A percentile compares a stretch with the other conserved stretches of the same genome.
Evolutionary conservation across 1,284 basidiomycete species (phyloP).

Genomic region (Boletus mariae): DNA sequence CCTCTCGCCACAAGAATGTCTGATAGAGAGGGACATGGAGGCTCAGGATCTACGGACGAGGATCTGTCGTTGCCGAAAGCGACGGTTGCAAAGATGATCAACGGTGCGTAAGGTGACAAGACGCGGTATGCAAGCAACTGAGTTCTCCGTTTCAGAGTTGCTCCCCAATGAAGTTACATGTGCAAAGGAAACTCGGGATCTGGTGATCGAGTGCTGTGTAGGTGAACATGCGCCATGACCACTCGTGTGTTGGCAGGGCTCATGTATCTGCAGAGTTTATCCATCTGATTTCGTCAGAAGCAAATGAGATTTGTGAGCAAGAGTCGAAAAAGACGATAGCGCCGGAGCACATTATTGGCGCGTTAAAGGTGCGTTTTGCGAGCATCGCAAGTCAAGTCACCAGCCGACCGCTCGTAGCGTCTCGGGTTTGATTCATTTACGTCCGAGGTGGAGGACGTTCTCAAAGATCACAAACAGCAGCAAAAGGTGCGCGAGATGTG

Average conservation of each 20-base stretch:
- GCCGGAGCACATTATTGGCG: conserved; percentile 93
- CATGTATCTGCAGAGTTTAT: conserved; percentile 79
- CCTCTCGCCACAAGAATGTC: conserved; percentile 53
- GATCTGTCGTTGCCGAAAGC: conserved; percentile 96
- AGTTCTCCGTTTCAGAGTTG: conserved; percentile 59
- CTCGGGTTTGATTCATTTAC: conserved; percentile 90
- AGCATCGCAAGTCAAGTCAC: conserved; percentile 5
- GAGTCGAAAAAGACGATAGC: conserved; percentile 99
- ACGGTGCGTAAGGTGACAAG: conserved; percentile 49
- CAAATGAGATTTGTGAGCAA: conserved; percentile 97
- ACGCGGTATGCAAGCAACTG: conserved; percentile 9
- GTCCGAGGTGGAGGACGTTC: conserved; percentile 85
- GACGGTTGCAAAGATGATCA: conserved; percentile 96
- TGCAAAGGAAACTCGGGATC: conserved; percentile 93
- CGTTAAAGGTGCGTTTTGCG: conserved; percentile 74
- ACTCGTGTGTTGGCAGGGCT: conserved; percentile 10
- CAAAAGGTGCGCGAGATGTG: conserved; percentile 65
- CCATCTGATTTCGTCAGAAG: conserved; percentile 94
- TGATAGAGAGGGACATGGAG: conserved; percentile 74
- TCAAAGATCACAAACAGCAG: conserved; percentile 93
- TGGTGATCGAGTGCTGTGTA: conserved; percentile 98
- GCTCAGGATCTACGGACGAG: conserved; percentile 68
- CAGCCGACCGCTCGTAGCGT: conserved; percentile 44
- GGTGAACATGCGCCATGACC: conserved; percentile 54
- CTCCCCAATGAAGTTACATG: conserved; percentile 88